Conservation (phyloP, 1,284 basidiomycete genomes). For the Fomitopsis pinicola region DNA sequence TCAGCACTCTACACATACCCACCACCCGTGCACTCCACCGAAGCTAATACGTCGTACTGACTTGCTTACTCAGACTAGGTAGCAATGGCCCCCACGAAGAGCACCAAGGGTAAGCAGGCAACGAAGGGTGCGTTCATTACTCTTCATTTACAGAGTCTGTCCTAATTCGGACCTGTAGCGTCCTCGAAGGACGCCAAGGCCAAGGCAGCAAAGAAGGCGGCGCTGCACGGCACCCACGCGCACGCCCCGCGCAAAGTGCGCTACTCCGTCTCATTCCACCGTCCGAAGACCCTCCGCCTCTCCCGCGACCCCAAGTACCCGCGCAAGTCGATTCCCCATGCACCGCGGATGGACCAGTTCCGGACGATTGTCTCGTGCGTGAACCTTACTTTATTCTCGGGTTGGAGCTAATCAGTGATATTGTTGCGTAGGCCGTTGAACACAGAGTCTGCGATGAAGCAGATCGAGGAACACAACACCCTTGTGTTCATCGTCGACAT, state of each 20-base stretch:
- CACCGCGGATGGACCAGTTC: constrained; percentile 97
- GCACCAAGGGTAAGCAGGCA: constrained; percentile 54
- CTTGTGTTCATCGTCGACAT: constrained; percentile 97
- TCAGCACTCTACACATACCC: not conserved
- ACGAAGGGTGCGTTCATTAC: constrained; percentile 39
- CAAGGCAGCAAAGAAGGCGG: constrained; percentile 95
- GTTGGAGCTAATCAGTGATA: not conserved
- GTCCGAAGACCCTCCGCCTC: constrained; percentile 91
- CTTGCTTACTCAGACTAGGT: constrained; percentile 6
- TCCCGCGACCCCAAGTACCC: constrained; percentile 89
- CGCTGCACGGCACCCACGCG: constrained; percentile 81
- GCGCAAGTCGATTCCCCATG: constrained; percentile 91
- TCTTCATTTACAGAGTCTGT: not conserved
- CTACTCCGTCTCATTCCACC: constrained; percentile 90
- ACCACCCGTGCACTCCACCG: not conserved
- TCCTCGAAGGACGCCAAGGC: constrained; percentile 69
- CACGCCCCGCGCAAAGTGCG: constrained; percentile 82
- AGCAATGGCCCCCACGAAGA: constrained; percentile 61
- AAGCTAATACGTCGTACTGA: not conserved
- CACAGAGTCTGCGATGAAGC: constrained; percentile 91
- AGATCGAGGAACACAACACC: constrained; percentile 99
- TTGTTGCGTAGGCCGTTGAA: constrained; percentile 56
- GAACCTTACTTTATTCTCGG: not conserved
- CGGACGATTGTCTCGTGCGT: constrained; percentile 87
- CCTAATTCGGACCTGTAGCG: constrained; percentile 13